Evolutionary conservation across 139 green algal genomes (phyloP), one percentile per base, ranked within the genome.

Genomic region (Volvox africanus): DNA sequence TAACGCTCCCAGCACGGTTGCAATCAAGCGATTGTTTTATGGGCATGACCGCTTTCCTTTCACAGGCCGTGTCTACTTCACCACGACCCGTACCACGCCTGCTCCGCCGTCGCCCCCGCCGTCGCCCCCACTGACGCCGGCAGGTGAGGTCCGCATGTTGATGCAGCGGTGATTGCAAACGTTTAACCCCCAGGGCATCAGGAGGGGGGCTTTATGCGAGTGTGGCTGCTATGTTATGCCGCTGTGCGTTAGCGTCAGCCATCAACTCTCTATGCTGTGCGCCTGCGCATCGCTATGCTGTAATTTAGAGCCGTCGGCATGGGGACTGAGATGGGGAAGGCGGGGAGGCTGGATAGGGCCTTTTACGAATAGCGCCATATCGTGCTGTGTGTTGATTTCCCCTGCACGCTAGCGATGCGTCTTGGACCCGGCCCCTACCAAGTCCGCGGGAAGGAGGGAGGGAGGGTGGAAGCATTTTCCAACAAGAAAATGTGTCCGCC

Each of bases 1-100:
- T 28, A 75, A 28, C 67, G 67, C 22, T 28, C 22, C n/a, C 67
- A 75, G 22, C 2, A 28, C 22, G 24, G 22, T 26, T 26, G 67
- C 22, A 12, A 75, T 3, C 67, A 28, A 75, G 67, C 67, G 22
- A 9, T 24, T 26, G 67, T 75, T 75, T 32, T 20, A 20, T 28
- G 33, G 19, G 14, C 26, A 32, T 32, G 26, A 19, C 9, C 35
- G 73, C 17, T 33, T 80, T 44, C 22, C 28, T 32, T 80, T 33
- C 73, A 50, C 79, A 85, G 79, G 79, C 1, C 37, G 67, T 24
- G 79, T 85, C 20, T 68, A 20, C 79, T 85, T 85, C 44, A 36
- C 36, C 79, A 68, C 37, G 32, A 68, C 44, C 79, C 37, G 79
- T 19, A 1, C 13, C 20, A 24, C 37, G 44, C 37, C 79, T 24